Conservation (phyloP, 2,329 filamentous ascomycete genomes). For the Shiraia sp. region DNA sequence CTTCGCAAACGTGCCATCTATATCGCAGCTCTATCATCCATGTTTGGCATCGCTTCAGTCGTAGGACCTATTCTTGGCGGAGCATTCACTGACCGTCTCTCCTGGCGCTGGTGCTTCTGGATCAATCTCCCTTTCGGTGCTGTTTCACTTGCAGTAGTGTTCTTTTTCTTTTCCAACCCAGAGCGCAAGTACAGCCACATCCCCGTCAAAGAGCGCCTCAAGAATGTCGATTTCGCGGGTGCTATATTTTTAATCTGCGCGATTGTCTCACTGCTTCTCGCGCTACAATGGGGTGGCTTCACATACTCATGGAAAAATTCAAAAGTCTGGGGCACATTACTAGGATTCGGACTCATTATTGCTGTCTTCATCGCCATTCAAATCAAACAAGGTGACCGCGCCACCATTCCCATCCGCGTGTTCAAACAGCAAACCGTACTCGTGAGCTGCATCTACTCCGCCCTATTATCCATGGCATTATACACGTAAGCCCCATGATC, state of each 20-base stretch:
- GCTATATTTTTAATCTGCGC: conserved; percentile 37
- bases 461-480: conserved; percentile 43
- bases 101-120: conserved; percentile 48
- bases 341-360: conserved; percentile 53
- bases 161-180: conserved; percentile 31
- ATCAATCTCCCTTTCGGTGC: conserved; percentile 52
- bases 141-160: conserved; percentile 32
- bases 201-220: conserved; percentile 37
- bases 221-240: conserved; percentile 44
- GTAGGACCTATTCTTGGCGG: conserved; percentile 50
- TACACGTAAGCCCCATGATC: conserved; percentile 32
- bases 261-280: conserved; percentile 39
- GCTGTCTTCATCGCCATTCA: conserved; percentile 48
- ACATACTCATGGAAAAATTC: conserved; percentile 54
- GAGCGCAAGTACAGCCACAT: conserved; percentile 31
- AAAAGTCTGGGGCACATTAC: conserved; percentile 55
- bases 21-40: conserved; percentile 40
- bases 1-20: conserved; percentile 50
- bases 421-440: conserved; percentile 44
- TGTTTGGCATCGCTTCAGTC: conserved; percentile 47
- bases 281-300: conserved; percentile 46
- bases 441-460: conserved; percentile 38
- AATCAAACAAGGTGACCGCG: conserved; percentile 31
- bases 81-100: conserved; percentile 44
- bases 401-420: conserved; percentile 35